Percentiles rank a stretch among this genome's conserved stretches.
These are phyloP conservation scores for Abortiporus biennis DNA, from an alignment of 1,284 basidiomycete species.

Conservation along the genomic window DNA sequence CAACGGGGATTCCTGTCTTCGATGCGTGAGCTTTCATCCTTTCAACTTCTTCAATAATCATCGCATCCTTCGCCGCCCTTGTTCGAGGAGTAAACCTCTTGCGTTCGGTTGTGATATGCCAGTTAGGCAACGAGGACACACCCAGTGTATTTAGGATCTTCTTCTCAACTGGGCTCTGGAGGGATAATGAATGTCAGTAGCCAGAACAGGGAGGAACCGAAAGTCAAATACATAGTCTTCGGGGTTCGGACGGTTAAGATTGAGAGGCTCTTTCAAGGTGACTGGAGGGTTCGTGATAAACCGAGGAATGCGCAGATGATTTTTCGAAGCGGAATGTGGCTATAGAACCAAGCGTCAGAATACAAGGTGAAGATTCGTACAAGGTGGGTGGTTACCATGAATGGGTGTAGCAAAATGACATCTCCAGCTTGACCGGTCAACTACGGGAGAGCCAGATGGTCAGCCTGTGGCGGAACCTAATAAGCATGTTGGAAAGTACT, in stretches of 20 bases:
- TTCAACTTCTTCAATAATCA: constrained; percentile 23
- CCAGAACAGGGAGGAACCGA: not conserved
- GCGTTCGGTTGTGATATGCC: constrained; percentile 23
- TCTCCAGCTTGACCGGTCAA: constrained; percentile 31
- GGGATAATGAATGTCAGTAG: not conserved
- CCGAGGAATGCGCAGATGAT: constrained; percentile 27
- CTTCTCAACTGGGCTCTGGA: constrained; percentile 8
- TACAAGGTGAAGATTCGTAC: too few species aligned
- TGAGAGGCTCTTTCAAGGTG: constrained; percentile 29
- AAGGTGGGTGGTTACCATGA: constrained; percentile 21
- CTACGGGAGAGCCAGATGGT: constrained; percentile 10
- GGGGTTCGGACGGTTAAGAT: constrained; percentile 27
- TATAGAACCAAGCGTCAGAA: not conserved
- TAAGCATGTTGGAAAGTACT: too few species aligned
- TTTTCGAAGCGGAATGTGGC: constrained; percentile 31
- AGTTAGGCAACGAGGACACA: constrained; percentile 16
- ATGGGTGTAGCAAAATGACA: constrained; percentile 32
- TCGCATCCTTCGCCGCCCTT: constrained; percentile 24
- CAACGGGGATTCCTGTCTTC: constrained; percentile 20
- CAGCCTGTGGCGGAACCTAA: not conserved
- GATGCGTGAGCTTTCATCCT: constrained; percentile 23
- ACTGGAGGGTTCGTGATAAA: constrained; percentile 36
- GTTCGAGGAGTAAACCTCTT: constrained; percentile 22
- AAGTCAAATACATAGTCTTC: constrained; percentile 18
- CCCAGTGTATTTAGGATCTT: constrained; percentile 6